Conservation (phyloP, 768 basidiomycete species). For the Hebeloma cylindrosporum region DNA sequence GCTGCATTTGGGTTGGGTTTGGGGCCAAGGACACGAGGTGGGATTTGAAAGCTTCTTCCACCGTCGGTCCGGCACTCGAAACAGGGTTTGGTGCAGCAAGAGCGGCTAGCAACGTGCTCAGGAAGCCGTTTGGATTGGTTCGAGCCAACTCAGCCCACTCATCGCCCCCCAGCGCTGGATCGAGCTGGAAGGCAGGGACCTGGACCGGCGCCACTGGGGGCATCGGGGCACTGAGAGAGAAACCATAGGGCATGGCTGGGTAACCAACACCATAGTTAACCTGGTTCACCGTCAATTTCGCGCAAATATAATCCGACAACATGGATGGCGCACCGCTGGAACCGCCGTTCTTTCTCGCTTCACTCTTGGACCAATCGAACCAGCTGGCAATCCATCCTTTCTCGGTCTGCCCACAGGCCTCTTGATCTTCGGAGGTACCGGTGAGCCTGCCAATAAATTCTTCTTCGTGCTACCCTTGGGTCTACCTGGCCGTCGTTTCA, state of each 20-base stretch:
- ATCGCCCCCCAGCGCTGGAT: constrained; percentile 51
- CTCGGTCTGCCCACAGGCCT: constrained; percentile 79
- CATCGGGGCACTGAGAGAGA: constrained; percentile 26
- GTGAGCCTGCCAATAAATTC: constrained; percentile 34
- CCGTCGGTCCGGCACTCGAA: constrained; percentile 57
- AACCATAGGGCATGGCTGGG: constrained; percentile 23
- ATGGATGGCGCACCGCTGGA: constrained; percentile 11
- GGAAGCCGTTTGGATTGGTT: constrained; percentile 55
- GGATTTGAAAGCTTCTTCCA: constrained; percentile 78
- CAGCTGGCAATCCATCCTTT: constrained; percentile 80
- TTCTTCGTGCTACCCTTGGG: constrained; percentile 84
- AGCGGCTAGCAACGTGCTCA: constrained; percentile 54
- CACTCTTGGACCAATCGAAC: constrained; percentile 55
- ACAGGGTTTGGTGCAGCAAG: constrained; percentile 64
- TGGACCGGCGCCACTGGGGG: constrained; percentile 27
- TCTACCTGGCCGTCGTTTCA: constrained; percentile 70
- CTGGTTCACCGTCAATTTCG: constrained; percentile 7
- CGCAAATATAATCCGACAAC: constrained; percentile 10
- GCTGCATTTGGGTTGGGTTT: constrained; percentile 43
- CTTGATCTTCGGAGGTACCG: constrained; percentile 56
- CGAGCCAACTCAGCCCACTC: constrained; percentile 66
- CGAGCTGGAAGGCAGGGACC: constrained; percentile 37
- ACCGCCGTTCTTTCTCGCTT: constrained; percentile 27
- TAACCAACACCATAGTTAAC: constrained; percentile 25
- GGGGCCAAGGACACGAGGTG: constrained; percentile 68